phyloP scores from a whole-genome alignment of 2,329 filamentous ascomycete genomes.

The Colletotrichum chrysophilum region DNA sequence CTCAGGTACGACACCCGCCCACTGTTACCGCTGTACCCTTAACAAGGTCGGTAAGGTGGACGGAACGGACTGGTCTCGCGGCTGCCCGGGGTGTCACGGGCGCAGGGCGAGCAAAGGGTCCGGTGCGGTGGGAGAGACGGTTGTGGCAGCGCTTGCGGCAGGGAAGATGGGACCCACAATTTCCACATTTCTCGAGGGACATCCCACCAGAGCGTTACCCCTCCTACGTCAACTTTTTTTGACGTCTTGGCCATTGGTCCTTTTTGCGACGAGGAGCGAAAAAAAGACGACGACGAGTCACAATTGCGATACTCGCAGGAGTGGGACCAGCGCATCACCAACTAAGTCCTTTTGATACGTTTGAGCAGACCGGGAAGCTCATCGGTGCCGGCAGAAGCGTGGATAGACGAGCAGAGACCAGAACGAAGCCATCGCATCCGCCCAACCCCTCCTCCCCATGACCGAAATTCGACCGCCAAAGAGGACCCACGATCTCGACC shows the following conservation, averaged over 20 bases:
- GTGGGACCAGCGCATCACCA: not conserved
- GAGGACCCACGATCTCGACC: conserved; percentile 13
- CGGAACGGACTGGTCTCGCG: not conserved
- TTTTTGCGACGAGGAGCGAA: not conserved
- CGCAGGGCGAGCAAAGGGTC: conserved; percentile 12
- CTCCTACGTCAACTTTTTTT: conserved; percentile 20
- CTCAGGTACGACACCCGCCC: not conserved
- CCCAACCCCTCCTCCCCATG: not conserved
- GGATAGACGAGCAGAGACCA: not conserved
- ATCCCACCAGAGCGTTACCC: conserved; percentile 20
- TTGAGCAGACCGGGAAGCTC: not conserved
- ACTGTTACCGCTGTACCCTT: not conserved
- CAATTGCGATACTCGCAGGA: not conserved
- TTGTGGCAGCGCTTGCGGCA: conserved; percentile 15
- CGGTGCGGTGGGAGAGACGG: conserved; percentile 11
- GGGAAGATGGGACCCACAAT: not conserved
- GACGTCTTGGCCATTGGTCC: not conserved
- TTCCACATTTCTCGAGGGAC: not conserved
- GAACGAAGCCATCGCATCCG: not conserved
- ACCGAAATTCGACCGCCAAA: conserved; percentile 3
- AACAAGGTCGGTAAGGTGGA: not conserved
- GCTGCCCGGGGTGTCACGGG: conserved; percentile 1
- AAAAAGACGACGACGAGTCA: not conserved
- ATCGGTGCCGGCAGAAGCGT: not conserved
- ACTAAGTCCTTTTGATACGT: no score